These are phyloP conservation scores for Pisolithus orientalis DNA, from an alignment of 768 basidiomycete genomes.

Conservation along the genomic window DNA sequence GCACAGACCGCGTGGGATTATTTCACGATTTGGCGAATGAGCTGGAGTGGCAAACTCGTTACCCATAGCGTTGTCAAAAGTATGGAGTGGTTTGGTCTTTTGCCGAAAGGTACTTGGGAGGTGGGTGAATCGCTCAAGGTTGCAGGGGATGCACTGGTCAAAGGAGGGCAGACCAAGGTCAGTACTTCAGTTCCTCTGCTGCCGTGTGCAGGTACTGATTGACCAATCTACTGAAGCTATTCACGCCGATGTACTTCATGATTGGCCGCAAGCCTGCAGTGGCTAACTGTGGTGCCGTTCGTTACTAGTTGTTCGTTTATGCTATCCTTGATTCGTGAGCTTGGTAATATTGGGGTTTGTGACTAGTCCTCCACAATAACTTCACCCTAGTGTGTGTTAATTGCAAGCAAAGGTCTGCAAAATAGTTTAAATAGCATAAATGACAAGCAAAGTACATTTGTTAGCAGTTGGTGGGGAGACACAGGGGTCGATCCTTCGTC, in stretches of 20 bases:
- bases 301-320: not conserved
- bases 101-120: conserved; percentile 90
- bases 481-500: too few relatives aligned
- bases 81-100: conserved; percentile 69
- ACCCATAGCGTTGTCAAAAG: conserved; percentile 75
- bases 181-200: conserved; percentile 6
- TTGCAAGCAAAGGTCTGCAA: too few relatives aligned
- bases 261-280: conserved; percentile 47
- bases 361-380: too few relatives aligned
- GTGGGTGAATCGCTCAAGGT: conserved; percentile 86
- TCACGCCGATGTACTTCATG: conserved; percentile 86
- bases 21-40: conserved; percentile 84
- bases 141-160: conserved; percentile 70
- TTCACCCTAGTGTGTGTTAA: too few relatives aligned
- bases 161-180: conserved; percentile 84
- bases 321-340: not conserved
- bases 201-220: not conserved
- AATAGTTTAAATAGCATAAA: too few relatives aligned
- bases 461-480: too few relatives aligned
- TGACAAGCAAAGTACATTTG: too few relatives aligned
- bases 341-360: not conserved
- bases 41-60: conserved; percentile 77
- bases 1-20: conserved; percentile 93
- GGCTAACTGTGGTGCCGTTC: not conserved
- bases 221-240: conserved; percentile 44